Base-by-base conservation (phyloP, 2,329 filamentous ascomycete species). In the Emergomyces orientalis region DNA sequence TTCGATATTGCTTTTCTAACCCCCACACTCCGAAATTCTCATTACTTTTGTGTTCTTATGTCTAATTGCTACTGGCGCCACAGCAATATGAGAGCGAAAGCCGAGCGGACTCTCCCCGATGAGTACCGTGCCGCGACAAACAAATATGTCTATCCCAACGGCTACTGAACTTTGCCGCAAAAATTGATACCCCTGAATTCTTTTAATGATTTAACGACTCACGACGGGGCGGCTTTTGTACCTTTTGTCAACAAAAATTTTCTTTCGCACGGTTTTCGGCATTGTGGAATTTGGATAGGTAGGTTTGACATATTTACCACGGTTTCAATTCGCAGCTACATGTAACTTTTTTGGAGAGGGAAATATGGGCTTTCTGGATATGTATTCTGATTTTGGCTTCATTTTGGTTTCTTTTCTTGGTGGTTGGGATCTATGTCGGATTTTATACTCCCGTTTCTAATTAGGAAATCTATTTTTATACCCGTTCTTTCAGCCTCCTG, bases 61-160 rank as follows among this genome's bases (percentile, higher is more conserved):
- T n/a, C 57, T 59, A 59, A 59, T 47, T 59, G 3, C 22, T n/a
- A 30, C 17, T 30, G 32, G 34, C 45, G 22, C 57, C 51, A 11
- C 60, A 72, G 70, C 34, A 63, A 67, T 22, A 70, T 71, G 70
- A 72, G 71, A 66, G 57, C 67, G 56, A 71, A 70, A 64, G 71
- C 70, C 13, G 69, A 71, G 64, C 68, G 67, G 52, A 67, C 63
- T 41, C 67, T 72, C 52, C 69, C 71, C 17, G 68, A 71, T 22
- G 71, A 72, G 51, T 72, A 73, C 64, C 68, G 68, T 34, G 62
- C 64, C 63, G 71, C 70, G 14, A 49, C 60, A 61, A 69, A 61
- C 62, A 69, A 71, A 64, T 66, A 67, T 54, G 55, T 61, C 47
- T 69, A 70, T 64, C 65, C 64, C 43, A 67, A 67, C 37, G 68